phyloP scores from a whole-genome alignment of 371 early-diverging fungal genomes.

The Blakeslea trispora region DNA sequence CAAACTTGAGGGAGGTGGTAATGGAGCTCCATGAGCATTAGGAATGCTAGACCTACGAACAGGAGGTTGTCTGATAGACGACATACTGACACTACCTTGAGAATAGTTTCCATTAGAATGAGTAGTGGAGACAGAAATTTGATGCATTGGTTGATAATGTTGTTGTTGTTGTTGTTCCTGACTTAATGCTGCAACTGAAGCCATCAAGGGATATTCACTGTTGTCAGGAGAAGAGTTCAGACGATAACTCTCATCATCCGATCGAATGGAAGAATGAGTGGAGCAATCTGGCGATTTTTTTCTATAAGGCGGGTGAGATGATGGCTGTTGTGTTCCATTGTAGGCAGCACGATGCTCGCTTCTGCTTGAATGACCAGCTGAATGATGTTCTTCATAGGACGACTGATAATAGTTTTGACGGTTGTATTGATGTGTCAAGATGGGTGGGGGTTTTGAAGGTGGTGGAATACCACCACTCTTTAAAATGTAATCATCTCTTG shows the following conservation, averaged over 20 bases:
- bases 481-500: slow-evolving; percentile 35
- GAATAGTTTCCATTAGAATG: no score
- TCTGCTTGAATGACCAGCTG: background rate
- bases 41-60: background rate
- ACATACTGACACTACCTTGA: no score
- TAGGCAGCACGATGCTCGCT: no score
- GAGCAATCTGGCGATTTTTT: background rate
- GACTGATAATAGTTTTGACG: slow-evolving; percentile 8
- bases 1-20: background rate
- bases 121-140: no score
- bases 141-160: slow-evolving; percentile 1
- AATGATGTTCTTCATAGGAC: background rate
- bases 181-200: slow-evolving; percentile 31
- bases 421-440: slow-evolving; percentile 1
- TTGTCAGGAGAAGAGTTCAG: slow-evolving; percentile 39
- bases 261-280: slow-evolving; percentile 4
- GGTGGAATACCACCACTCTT: slow-evolving; percentile 37
- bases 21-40: background rate
- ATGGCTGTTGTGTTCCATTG: slow-evolving; percentile 3
- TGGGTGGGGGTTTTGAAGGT: slow-evolving; percentile 33
- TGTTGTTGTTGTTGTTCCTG: slow-evolving; percentile 8
- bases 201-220: slow-evolving; percentile 38
- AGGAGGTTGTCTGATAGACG: no score
- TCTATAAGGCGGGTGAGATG: background rate
- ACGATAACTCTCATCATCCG: slow-evolving; percentile 37